Percentiles rank a stretch among this genome's conserved stretches.
Evolutionary conservation across 768 basidiomycete genomes (phyloP).

Genomic region (Rhodocollybia butyracea): DNA sequence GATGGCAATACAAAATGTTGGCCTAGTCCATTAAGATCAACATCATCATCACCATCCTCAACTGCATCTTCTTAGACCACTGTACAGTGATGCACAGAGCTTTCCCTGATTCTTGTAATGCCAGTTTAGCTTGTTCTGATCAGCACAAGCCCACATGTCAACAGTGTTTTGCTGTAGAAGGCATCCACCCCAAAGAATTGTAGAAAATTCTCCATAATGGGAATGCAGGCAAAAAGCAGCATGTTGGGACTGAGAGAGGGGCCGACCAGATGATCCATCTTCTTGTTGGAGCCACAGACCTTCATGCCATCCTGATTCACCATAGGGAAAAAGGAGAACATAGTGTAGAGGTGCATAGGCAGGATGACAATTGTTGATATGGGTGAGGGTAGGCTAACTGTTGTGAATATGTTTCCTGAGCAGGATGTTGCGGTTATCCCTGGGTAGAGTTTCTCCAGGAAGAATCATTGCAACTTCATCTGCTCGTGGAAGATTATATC

Average conservation of each 20-base stretch:
- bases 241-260: conserved; percentile 22
- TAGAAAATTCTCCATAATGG: conserved; percentile 17
- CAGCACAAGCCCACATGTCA: conserved; percentile 37
- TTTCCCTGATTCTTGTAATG: conserved; percentile 26
- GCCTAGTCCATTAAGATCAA: conserved; percentile 29
- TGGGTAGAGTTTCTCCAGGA: conserved; percentile 23
- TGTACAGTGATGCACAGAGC: conserved; percentile 31
- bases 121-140: conserved; percentile 34
- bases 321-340: not conserved
- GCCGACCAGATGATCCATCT: not conserved
- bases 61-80: conserved; percentile 29
- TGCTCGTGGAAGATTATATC: conserved; percentile 42
- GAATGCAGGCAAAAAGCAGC: conserved; percentile 27
- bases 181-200: conserved; percentile 27
- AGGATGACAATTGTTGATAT: conserved; percentile 31
- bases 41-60: conserved; percentile 12
- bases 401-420: conserved; percentile 14
- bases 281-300: no score
- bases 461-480: conserved; percentile 42
- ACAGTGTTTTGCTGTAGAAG: conserved; percentile 37
- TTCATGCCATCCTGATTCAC: not conserved
- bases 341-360: conserved; percentile 25
- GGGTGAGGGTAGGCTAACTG: conserved; percentile 17
- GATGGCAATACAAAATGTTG: conserved; percentile 36
- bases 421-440: conserved; percentile 30